Evolutionary conservation across 805 yeast species (phyloP), one percentile per base, ranked within the genome.

Genomic region (Saccharomycodes ludwigii): DNA sequence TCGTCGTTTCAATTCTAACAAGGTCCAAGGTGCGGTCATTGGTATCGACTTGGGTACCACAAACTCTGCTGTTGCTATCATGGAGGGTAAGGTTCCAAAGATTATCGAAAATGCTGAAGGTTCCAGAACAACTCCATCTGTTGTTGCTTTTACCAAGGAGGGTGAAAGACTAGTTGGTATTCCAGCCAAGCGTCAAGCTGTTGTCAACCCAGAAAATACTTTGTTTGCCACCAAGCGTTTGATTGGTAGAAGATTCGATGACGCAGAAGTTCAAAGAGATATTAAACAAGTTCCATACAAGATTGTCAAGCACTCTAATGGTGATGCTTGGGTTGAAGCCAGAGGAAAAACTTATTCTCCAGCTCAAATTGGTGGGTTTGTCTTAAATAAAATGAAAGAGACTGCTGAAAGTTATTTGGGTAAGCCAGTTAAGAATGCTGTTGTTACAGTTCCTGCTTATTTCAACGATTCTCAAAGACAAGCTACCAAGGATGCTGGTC

Each of bases 331-430:
- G 95, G 74, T 85, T 36, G 84, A 83, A 66, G 85, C 93, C 40
- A 73, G 84, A 47, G 93, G 88, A 46, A 73, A 80, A 58, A 63
- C 66, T 41, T 86, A 85, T 69, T 85, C 95, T 31, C 96, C 96
- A 34, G 86, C 93, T 37, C 95, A 85, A 63, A 81, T 85, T 48
- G 95, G 95, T 52, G 95, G 95, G 35, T 82, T 85, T 53, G 69
- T 85, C 43, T 73, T 85, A 54, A 83, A 82, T 75, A 86, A 85
- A 73, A 86, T 85, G 95, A 86, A 85, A 76, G 95, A 86, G 69
- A 86, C 95, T 45, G 95, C 96, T 44, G 95, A 84, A 64, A 76
- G 82, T 42, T 78, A 80, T 68, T 67, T 84, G 48, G 91, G 93
- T 63, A 84, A 83, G 71, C 53, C 76, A 27, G 88, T 77, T 47